Percentiles rank a stretch among this genome's conserved stretches.
Conservation (phyloP, 1,284 basidiomycete genomes). For the Marasmius sp. region DNA sequence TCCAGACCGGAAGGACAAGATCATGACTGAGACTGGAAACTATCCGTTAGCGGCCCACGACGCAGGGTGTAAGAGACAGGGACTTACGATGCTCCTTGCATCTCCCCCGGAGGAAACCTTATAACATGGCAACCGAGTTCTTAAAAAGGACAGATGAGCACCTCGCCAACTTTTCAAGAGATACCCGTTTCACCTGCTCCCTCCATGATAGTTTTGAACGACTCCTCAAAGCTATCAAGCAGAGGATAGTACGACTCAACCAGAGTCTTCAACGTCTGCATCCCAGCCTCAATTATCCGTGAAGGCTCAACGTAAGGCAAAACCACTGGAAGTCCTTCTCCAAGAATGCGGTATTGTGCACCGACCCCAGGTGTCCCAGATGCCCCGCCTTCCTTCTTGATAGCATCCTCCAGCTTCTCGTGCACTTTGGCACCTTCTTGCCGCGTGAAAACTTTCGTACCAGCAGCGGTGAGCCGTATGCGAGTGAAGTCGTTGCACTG, state of each 20-base stretch:
- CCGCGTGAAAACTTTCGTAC: slow-evolving; percentile 82
- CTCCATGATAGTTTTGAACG: slow-evolving; percentile 53
- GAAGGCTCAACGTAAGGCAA: slow-evolving; percentile 74
- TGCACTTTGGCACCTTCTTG: slow-evolving; percentile 55
- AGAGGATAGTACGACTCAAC: slow-evolving; percentile 81
- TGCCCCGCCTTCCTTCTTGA: background rate
- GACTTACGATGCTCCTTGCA: slow-evolving; percentile 56
- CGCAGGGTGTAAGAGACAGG: background rate
- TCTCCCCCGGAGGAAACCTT: slow-evolving; percentile 57
- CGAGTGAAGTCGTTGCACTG: slow-evolving; percentile 82
- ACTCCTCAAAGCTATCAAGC: slow-evolving; percentile 58
- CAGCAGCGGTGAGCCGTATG: slow-evolving; percentile 87
- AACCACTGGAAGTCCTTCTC: slow-evolving; percentile 84
- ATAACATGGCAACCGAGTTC: slow-evolving; percentile 76
- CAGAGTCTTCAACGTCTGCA: slow-evolving; percentile 65
- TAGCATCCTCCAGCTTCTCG: background rate
- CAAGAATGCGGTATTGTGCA: slow-evolving; percentile 75
- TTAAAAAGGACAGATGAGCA: slow-evolving; percentile 23
- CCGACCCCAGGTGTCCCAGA: slow-evolving; percentile 34
- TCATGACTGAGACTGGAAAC: slow-evolving; percentile 65
- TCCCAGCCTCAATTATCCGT: slow-evolving; percentile 61
- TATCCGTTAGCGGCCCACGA: slow-evolving; percentile 1
- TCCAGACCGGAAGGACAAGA: slow-evolving; percentile 87
- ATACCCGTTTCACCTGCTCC: slow-evolving; percentile 42
- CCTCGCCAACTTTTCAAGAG: background rate